Evolutionary conservation across 306 rosid genomes (phyloP).

Genomic region (Casuarina cunninghamiana): DNA sequence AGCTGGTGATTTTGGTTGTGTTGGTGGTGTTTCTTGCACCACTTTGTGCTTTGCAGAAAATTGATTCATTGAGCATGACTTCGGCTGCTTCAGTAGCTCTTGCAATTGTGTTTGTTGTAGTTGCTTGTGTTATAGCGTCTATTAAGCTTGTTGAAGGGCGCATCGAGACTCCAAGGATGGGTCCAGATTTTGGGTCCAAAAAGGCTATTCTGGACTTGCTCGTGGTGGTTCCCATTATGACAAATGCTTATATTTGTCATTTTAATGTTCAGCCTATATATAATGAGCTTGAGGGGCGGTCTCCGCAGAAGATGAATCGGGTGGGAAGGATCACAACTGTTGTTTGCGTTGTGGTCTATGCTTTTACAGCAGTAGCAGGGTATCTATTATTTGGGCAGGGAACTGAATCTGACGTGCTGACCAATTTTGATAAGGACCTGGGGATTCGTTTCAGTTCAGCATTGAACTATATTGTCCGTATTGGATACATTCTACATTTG

Average conservation of each 20-base stretch:
- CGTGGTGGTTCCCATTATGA: constrained; percentile 92
- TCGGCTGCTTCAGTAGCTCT: constrained; percentile 96
- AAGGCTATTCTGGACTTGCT: constrained; percentile 80
- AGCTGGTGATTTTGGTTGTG: constrained; percentile 62
- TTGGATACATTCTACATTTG: constrained; percentile 92
- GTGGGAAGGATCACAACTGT: constrained; percentile 85
- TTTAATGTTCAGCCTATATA: constrained; percentile 87
- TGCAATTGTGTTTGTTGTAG: constrained; percentile 76
- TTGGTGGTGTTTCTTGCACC: constrained; percentile 81
- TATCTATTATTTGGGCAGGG: constrained; percentile 82
- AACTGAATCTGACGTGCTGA: constrained; percentile 81
- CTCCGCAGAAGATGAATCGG: constrained; percentile 82
- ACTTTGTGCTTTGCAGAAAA: constrained; percentile 84
- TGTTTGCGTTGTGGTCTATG: constrained; percentile 72
- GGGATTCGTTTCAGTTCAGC: constrained; percentile 78
- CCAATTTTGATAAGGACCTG: constrained; percentile 79
- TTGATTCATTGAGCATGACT: constrained; percentile 91
- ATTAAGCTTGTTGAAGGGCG: constrained; percentile 74
- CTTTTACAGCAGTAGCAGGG: constrained; percentile 75
- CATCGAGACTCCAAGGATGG: constrained; percentile 65
- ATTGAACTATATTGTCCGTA: constrained; percentile 69
- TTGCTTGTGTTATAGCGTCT: constrained; percentile 56
- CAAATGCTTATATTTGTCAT: constrained; percentile 90
- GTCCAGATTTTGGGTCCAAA: constrained; percentile 77
- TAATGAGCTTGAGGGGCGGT: constrained; percentile 75